Evolutionary conservation across 2,329 filamentous ascomycete genomes (phyloP).

Genomic region (Chaetomium olivaceum): DNA sequence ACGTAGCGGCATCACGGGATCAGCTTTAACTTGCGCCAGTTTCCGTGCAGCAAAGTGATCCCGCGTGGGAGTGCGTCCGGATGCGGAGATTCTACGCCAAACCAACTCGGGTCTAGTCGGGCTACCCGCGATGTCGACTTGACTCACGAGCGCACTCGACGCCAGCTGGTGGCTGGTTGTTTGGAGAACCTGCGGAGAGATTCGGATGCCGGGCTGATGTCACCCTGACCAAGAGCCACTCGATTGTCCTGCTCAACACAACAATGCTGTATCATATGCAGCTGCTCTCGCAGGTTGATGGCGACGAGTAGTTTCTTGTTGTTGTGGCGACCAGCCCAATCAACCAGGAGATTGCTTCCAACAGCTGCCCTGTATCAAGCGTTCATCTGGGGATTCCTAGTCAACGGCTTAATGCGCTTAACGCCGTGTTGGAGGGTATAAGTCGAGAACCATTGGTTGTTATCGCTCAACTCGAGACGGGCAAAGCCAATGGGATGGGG

Average conservation of each 20-base stretch:
- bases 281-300: conserved; percentile 27
- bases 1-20: conserved; percentile 27
- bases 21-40: conserved; percentile 22
- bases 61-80: conserved; percentile 5
- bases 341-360: conserved; percentile 18
- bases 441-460: conserved; percentile 26
- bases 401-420: conserved; percentile 8
- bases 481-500: conserved; percentile 27
- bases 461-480: conserved; percentile 9
- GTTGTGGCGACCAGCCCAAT: conserved; percentile 23
- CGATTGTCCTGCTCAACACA: conserved; percentile 21
- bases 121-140: conserved; percentile 17
- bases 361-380: conserved; percentile 14
- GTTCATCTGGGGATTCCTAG: conserved; percentile 21
- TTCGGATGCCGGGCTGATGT: conserved; percentile 14
- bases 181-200: neutral
- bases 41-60: conserved; percentile 15
- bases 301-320: conserved; percentile 18
- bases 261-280: conserved; percentile 33
- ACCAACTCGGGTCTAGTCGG: conserved; percentile 18
- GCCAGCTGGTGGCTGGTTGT: neutral
- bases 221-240: conserved; percentile 15
- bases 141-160: conserved; percentile 20
- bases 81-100: conserved; percentile 27
- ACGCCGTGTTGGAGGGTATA: conserved; percentile 31